Evolutionary conservation across 2,329 filamentous ascomycete genomes (phyloP), one percentile per base, ranked within the genome.

Genomic region (Botrytis paeoniae): DNA sequence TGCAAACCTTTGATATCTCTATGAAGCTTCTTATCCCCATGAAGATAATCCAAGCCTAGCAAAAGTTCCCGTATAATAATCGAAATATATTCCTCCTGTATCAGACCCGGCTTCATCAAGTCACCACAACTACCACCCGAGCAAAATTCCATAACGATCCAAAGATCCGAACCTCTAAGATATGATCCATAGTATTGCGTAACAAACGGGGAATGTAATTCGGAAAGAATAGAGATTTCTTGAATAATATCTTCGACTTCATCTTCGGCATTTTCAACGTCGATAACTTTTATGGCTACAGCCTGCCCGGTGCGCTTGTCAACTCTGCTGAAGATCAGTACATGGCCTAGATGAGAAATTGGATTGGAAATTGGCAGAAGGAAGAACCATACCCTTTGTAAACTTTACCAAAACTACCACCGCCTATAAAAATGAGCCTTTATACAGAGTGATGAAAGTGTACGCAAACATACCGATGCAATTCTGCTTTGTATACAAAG

Each of bases 141-240:
- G 83, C 96, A 99, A 80, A 96, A 99, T 83, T 99, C 96, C 96
- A 99, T 99, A 82, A 98, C 94, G 78, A 99, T 99, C 96, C 96
- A 99, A 79, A 99, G 85, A 84, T 98, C 93, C 3, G 95, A 96
- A 37, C 95, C 96, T 80, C 97, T 97, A 78, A 97, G 90, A 81
- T 96, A 98, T 73, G 95, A 98, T 77, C 96, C 96, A 84, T 97
- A 94, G 85, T 99, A 99, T 83, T 97, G 96, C 57, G 96, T 99
- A 75, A 98, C 95, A 81, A 97, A 97, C 29, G 94, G 94, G 29
- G 95, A 98, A 83, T 97, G 93, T 77, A 99, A 89, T 83, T 97
- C 95, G 45, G 96, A 97, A 72, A 99, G 87, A 79, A 99, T 98
- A 77, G 95, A 94, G 78, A 99, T 98, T 84, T 99, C 96, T 82